A percentile compares a stretch with the other conserved stretches of the same genome.
Conservation (phyloP, 352 stramenopile species). For the Phytophthora pinifolia region DNA sequence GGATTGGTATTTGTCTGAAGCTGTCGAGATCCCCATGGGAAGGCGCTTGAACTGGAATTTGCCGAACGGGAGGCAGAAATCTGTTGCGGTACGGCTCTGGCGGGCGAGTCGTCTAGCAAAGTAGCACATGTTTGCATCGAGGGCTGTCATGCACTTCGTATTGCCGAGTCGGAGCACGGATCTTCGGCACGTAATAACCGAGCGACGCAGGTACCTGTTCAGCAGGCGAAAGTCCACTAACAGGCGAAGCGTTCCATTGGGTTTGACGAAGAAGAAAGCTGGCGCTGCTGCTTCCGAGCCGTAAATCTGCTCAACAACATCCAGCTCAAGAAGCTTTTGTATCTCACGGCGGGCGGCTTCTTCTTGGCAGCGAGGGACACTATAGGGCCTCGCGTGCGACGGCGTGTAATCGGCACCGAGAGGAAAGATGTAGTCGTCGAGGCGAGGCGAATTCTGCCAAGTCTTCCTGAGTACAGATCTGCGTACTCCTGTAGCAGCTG, state of each 20-base stretch:
- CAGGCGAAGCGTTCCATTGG: background rate
- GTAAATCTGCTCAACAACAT: constrained; percentile 11
- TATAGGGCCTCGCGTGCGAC: background rate
- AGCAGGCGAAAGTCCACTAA: constrained; percentile 8
- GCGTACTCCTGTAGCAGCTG: constrained; percentile 6
- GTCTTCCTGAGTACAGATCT: background rate
- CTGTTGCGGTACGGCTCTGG: background rate
- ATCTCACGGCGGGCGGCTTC: background rate
- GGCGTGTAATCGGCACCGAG: background rate
- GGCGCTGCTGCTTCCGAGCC: constrained; percentile 3
- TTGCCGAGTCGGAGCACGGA: constrained; percentile 4
- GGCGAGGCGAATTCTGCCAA: constrained; percentile 6
- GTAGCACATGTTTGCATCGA: constrained; percentile 11
- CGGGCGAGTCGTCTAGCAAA: background rate
- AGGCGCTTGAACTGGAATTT: constrained; percentile 15
- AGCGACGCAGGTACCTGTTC: constrained; percentile 6
- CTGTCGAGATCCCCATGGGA: constrained; percentile 10
- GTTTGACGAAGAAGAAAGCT: constrained; percentile 4
- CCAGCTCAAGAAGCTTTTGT: background rate
- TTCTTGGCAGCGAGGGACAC: constrained; percentile 1
- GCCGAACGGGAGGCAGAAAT: constrained; percentile 4
- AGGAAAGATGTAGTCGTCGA: constrained; percentile 3
- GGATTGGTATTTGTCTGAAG: constrained; percentile 11
- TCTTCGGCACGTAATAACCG: background rate
- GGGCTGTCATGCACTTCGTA: constrained; percentile 6